Conservation (phyloP, 78 protist genomes). For the Dictyostelium discoideum region DNA sequence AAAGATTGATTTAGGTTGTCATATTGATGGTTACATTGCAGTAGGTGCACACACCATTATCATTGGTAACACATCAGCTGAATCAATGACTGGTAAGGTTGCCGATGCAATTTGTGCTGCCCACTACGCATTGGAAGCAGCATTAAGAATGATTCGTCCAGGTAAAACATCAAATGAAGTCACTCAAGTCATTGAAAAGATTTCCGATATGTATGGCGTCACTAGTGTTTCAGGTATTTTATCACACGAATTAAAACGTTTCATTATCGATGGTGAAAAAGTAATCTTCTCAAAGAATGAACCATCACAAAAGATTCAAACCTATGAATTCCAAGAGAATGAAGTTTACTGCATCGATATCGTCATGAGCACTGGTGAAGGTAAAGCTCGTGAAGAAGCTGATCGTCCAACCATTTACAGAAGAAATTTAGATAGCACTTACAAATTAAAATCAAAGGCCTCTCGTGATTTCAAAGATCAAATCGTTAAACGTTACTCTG, state of each 20-base stretch:
- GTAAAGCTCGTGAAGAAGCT: conserved; percentile 85
- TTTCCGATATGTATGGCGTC: conserved; percentile 81
- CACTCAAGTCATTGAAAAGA: conserved; percentile 84
- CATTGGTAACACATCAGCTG: conserved; percentile 66
- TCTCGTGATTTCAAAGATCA: conserved; percentile 89
- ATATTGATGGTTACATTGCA: conserved; percentile 96
- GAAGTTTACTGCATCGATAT: conserved; percentile 95
- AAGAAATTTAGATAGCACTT: conserved; percentile 88
- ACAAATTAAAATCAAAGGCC: conserved; percentile 93
- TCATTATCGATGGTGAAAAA: conserved; percentile 93
- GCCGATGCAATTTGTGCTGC: conserved; percentile 97
- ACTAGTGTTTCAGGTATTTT: conserved; percentile 94
- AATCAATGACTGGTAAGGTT: conserved; percentile 71
- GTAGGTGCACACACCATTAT: conserved; percentile 94
- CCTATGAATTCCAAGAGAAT: conserved; percentile 51
- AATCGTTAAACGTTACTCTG: conserved; percentile 60
- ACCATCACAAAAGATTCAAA: conserved; percentile 77
- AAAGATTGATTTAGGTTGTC: conserved; percentile 97
- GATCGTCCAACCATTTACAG: conserved; percentile 93
- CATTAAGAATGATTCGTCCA: conserved; percentile 83
- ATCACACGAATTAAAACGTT: conserved; percentile 93
- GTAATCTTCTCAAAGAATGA: conserved; percentile 77
- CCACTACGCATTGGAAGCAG: conserved; percentile 92
- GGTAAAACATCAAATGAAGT: conserved; percentile 87
- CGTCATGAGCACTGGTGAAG: conserved; percentile 94